Evolutionary conservation across 2,329 filamentous ascomycete species (phyloP).

Genomic region (Aspergillus pseudotamarii): DNA sequence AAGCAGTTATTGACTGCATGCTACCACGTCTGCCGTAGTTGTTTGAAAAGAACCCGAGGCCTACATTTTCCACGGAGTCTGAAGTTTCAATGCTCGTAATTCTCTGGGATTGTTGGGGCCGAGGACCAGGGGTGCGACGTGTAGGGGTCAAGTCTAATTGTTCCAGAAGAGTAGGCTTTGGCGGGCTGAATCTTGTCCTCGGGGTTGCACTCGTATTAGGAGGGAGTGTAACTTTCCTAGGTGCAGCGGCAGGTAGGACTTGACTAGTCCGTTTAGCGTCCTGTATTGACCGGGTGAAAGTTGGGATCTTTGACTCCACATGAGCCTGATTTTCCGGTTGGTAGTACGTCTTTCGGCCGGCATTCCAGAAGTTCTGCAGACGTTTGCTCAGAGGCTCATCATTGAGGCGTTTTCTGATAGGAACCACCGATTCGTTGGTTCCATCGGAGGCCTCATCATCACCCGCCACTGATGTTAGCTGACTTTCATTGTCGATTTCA

Average conservation of each 20-base stretch:
- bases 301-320: constrained; percentile 20
- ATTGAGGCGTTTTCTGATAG: constrained; percentile 29
- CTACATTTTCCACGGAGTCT: constrained; percentile 25
- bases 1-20: constrained; percentile 30
- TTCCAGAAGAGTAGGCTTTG: constrained; percentile 43
- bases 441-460: constrained; percentile 35
- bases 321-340: constrained; percentile 23
- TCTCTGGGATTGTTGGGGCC: constrained; percentile 28
- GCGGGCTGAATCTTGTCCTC: constrained; percentile 43
- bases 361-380: constrained; percentile 42
- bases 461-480: constrained; percentile 33
- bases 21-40: constrained; percentile 28
- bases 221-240: constrained; percentile 37
- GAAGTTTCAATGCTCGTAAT: constrained; percentile 21
- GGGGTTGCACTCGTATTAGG: constrained; percentile 39
- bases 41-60: constrained; percentile 24
- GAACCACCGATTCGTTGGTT: constrained; percentile 31
- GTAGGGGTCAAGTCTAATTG: constrained; percentile 42
- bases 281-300: constrained; percentile 17
- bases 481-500: constrained; percentile 34
- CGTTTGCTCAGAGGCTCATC: constrained; percentile 41
- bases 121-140: constrained; percentile 32
- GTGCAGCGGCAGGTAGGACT: constrained; percentile 26
- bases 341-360: constrained; percentile 31
- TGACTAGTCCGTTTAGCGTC: constrained; percentile 28